Conservation (phyloP, 2,329 filamentous ascomycete species). For the Zasmidium angulare region DNA sequence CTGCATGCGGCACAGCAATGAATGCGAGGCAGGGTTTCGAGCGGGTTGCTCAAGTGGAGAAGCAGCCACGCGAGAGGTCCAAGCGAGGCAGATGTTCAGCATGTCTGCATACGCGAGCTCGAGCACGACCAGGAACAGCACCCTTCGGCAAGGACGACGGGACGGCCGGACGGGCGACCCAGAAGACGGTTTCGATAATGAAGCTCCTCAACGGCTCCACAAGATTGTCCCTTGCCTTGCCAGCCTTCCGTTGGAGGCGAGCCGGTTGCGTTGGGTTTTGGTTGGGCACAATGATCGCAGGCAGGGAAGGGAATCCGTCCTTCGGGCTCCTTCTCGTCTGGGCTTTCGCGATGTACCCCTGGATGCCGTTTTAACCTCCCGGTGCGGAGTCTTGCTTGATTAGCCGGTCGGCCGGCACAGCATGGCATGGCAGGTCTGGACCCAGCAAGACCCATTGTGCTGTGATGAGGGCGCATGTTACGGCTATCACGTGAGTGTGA, state of each 20-base stretch:
- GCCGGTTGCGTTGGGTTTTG: not conserved
- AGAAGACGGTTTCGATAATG: not conserved
- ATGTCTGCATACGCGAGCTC: no score
- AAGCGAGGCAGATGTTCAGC: no score
- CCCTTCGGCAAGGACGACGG: not conserved
- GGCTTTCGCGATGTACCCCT: not conserved
- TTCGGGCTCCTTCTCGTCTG: not conserved
- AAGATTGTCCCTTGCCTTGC: not conserved
- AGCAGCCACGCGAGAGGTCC: no score
- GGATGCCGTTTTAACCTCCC: not conserved
- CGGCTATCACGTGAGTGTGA: conserved; percentile 50
- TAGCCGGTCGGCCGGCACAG: not conserved
- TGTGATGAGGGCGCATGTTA: conserved; percentile 40
- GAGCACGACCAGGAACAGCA: not conserved
- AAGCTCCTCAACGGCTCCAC: conserved; percentile 3
- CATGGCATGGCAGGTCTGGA: not conserved
- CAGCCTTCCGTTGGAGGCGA: conserved; percentile 5
- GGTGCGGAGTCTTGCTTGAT: not conserved
- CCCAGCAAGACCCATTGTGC: no score
- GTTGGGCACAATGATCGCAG: not conserved
- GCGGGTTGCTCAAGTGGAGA: no score
- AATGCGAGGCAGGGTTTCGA: no score
- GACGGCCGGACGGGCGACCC: not conserved
- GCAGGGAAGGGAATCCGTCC: not conserved
- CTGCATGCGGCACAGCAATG: no score